phyloP scores from a whole-genome alignment of 805 yeast genomes.

The Metschnikowia koreensis region DNA sequence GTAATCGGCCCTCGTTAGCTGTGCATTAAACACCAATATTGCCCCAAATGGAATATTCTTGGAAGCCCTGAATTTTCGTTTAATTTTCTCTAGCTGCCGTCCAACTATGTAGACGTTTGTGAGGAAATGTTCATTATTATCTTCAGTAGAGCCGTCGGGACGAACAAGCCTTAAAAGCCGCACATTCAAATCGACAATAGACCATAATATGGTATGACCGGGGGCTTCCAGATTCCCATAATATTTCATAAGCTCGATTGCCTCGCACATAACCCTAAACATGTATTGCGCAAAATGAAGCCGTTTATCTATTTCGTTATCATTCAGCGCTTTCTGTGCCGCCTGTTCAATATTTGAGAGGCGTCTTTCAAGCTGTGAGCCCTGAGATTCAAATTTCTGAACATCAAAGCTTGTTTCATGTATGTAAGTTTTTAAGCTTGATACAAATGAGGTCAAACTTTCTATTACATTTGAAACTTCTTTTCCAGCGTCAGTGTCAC shows the following conservation, averaged over 20 bases:
- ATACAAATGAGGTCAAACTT: neutral
- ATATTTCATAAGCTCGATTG: conserved; percentile 1
- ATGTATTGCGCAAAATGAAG: neutral
- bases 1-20: no score
- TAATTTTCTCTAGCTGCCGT: no score
- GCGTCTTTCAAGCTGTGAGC: neutral
- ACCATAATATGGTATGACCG: conserved; percentile 1
- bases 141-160: neutral
- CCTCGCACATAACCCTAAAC: neutral
- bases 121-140: neutral
- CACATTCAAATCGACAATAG: neutral
- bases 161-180: neutral
- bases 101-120: neutral
- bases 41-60: no score
- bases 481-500: no score
- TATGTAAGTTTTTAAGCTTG: neutral
- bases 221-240: neutral
- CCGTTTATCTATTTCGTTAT: no score
- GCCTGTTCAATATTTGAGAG: neutral
- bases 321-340: neutral
- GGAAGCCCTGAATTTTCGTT: no score
- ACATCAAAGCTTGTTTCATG: neutral
- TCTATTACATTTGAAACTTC: neutral
- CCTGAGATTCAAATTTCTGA: neutral
- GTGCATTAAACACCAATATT: no score